Conservation (phyloP, 108 stramenopile genomes). For the Nitzschia sp. region DNA sequence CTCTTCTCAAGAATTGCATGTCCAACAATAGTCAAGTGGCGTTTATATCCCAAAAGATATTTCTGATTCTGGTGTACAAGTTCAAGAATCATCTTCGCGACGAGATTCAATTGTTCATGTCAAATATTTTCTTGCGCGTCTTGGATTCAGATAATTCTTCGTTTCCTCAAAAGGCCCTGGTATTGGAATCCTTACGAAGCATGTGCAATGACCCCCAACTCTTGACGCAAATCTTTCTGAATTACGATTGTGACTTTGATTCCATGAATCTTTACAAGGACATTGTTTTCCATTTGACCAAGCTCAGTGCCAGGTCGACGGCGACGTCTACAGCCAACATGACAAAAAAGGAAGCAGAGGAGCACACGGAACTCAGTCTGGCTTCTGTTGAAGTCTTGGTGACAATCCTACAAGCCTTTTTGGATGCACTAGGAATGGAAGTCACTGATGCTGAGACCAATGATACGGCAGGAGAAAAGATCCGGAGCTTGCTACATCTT, state of each 20-base stretch:
- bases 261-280: constrained; percentile 91
- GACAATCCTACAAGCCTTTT: constrained; percentile 66
- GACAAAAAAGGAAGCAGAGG: constrained; percentile 62
- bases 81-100: constrained; percentile 93
- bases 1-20: constrained; percentile 96
- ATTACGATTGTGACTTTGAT: constrained; percentile 98
- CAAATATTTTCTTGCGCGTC: constrained; percentile 94
- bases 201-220: constrained; percentile 87
- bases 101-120: constrained; percentile 97
- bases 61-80: constrained; percentile 87
- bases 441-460: constrained; percentile 43
- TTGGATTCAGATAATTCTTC: constrained; percentile 95
- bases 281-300: constrained; percentile 89
- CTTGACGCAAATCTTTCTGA: constrained; percentile 96
- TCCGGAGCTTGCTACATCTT: constrained; percentile 47
- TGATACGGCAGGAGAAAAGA: constrained; percentile 67
- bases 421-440: constrained; percentile 67
- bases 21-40: constrained; percentile 91
- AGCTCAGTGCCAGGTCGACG: constrained; percentile 63
- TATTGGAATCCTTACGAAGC: constrained; percentile 90
- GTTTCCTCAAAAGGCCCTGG: constrained; percentile 93
- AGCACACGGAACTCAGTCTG: constrained; percentile 72
- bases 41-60: constrained; percentile 93
- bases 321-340: constrained; percentile 23
- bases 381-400: constrained; percentile 81